phyloP scores from a whole-genome alignment of 1,284 basidiomycete genomes.

The Pyrrhoderma lamaoense region DNA sequence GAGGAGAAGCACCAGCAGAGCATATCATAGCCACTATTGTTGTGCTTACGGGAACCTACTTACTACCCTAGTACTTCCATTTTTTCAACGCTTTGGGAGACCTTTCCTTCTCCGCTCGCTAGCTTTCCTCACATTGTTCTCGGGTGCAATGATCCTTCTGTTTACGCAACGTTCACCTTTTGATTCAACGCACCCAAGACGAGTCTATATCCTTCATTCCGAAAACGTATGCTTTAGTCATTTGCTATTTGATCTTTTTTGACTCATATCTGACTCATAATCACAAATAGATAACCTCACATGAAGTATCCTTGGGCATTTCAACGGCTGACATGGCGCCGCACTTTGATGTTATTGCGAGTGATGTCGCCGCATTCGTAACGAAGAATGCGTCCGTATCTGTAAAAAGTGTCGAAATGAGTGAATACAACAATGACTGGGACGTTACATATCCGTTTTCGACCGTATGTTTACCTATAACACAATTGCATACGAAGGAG shows the following conservation, averaged over 20 bases:
- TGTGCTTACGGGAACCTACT: constrained; percentile 52
- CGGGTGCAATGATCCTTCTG: constrained; percentile 49
- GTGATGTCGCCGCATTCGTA: constrained; percentile 57
- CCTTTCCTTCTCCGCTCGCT: constrained; percentile 42
- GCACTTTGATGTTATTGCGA: constrained; percentile 56
- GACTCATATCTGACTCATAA: background rate
- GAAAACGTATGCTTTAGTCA: constrained; percentile 58
- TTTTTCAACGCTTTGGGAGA: constrained; percentile 68
- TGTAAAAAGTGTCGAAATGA: constrained; percentile 41
- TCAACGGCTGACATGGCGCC: constrained; percentile 83
- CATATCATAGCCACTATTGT: constrained; percentile 82
- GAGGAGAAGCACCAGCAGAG: constrained; percentile 76
- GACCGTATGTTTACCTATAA: constrained; percentile 36
- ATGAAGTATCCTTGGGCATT: constrained; percentile 73
- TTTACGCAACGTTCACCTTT: constrained; percentile 64
- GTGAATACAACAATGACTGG: constrained; percentile 74
- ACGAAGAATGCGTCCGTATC: constrained; percentile 31
- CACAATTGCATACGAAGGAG: too few relatives aligned
- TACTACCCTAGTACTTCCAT: constrained; percentile 63
- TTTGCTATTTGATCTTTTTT: background rate
- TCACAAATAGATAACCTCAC: constrained; percentile 62
- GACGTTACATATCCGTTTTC: constrained; percentile 86
- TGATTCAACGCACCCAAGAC: constrained; percentile 82
- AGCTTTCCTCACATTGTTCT: constrained; percentile 38
- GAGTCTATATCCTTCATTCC: constrained; percentile 78